These are phyloP conservation scores for Hypoxylon sp. DNA, from an alignment of 2,329 filamentous ascomycete species.

Conservation along the genomic window DNA sequence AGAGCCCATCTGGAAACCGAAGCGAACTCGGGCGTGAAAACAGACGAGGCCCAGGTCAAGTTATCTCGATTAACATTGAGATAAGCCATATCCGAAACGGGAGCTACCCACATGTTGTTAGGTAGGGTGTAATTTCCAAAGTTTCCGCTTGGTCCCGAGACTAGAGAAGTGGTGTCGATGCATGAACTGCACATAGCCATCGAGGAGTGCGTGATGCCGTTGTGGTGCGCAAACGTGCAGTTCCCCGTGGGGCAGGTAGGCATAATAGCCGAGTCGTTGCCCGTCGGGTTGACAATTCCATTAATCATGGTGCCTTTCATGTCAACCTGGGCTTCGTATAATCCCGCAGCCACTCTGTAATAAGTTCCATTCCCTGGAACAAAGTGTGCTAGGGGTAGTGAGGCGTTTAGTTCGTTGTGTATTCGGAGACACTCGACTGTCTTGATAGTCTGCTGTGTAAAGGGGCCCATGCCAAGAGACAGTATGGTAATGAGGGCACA, in stretches of 20 bases:
- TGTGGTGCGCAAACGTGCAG: constrained; percentile 42
- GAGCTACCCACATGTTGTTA: constrained; percentile 38
- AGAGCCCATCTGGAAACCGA: constrained; percentile 24
- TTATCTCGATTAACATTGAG: constrained; percentile 36
- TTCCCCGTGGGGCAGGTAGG: constrained; percentile 44
- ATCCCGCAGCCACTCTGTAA: constrained; percentile 40
- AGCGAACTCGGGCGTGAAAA: constrained; percentile 37
- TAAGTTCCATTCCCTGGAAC: constrained; percentile 26
- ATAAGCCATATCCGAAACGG: constrained; percentile 21
- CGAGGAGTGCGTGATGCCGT: constrained; percentile 43
- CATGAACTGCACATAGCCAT: constrained; percentile 46
- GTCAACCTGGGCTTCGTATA: constrained; percentile 45
- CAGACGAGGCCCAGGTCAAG: constrained; percentile 32
- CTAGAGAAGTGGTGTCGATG: constrained; percentile 41
- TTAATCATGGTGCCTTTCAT: constrained; percentile 51
- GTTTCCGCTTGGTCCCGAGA: constrained; percentile 9
- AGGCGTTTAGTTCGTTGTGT: constrained; percentile 26
- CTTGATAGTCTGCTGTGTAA: constrained; percentile 50
- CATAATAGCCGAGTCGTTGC: constrained; percentile 40
- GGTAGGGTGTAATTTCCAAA: constrained; percentile 40
- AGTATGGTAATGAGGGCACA: constrained; percentile 45
- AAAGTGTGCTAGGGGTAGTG: constrained; percentile 36
- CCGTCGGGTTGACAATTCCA: constrained; percentile 44
- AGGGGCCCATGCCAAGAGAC: constrained; percentile 48
- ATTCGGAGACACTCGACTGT: constrained; percentile 38